Evolutionary conservation across 164 flowering plant genomes (phyloP).

Genomic region (Saururus chinensis): DNA sequence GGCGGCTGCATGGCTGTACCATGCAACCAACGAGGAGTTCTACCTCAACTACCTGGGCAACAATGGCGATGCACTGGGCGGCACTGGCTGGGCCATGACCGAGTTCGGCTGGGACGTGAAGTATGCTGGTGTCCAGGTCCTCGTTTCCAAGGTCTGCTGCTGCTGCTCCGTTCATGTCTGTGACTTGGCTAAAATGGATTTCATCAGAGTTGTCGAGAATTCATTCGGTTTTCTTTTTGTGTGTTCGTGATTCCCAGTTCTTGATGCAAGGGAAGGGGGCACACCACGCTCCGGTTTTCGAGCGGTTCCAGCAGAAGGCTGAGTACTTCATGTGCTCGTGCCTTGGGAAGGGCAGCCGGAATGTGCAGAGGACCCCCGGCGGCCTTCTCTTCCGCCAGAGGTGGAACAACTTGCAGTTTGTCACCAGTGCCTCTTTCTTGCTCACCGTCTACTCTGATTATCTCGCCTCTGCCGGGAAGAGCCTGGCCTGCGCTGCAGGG

Average conservation of each 20-base stretch:
- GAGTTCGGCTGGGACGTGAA: slow-evolving; percentile 97
- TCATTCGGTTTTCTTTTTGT: neutral
- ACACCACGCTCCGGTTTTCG: slow-evolving; percentile 35
- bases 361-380: slow-evolving; percentile 78
- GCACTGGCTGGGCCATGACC: slow-evolving; percentile 91
- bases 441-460: slow-evolving; percentile 80
- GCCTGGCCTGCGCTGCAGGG: slow-evolving; percentile 44
- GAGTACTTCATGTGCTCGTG: slow-evolving; percentile 82
- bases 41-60: slow-evolving; percentile 58
- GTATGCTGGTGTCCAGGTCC: slow-evolving; percentile 89
- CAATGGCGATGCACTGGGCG: slow-evolving; percentile 79
- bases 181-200: neutral
- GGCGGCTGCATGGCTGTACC: slow-evolving; percentile 89
- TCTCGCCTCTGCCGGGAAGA: slow-evolving; percentile 43
- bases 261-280: slow-evolving; percentile 78
- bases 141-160: slow-evolving; percentile 65
- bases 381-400: slow-evolving; percentile 79
- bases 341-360: slow-evolving; percentile 59
- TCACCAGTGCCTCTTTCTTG: slow-evolving; percentile 74
- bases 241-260: slow-evolving; percentile 34
- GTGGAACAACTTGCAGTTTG: slow-evolving; percentile 96
- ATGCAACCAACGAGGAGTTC: slow-evolving; percentile 53
- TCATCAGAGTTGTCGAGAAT: neutral
- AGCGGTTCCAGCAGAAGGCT: slow-evolving; percentile 60
- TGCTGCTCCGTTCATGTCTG: neutral